These are phyloP conservation scores for Lobulomyces angularis DNA, from an alignment of 192 early-diverging fungal species.

Conservation along the genomic window DNA sequence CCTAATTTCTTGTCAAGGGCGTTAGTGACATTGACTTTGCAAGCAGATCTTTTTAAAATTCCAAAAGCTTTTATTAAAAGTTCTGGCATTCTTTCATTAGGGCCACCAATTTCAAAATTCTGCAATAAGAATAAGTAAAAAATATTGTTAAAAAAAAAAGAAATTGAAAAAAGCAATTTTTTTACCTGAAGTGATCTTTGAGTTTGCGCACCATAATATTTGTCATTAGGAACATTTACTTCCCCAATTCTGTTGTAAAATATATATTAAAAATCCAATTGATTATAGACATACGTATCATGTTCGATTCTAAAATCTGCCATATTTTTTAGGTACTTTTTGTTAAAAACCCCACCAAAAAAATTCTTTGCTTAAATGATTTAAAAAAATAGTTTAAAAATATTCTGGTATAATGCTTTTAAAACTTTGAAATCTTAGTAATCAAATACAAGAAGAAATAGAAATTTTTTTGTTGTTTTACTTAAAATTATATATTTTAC, in stretches of 20 bases:
- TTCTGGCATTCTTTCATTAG: slow-evolving; percentile 85
- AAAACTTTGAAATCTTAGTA: too few relatives aligned
- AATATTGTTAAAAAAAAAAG: not conserved
- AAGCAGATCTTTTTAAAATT: slow-evolving; percentile 88
- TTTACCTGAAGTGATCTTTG: slow-evolving; percentile 64
- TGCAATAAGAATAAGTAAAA: slow-evolving; percentile 46
- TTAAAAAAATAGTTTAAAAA: too few relatives aligned
- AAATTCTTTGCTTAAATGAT: too few relatives aligned
- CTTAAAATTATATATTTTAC: too few relatives aligned
- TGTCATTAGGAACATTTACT: slow-evolving; percentile 85
- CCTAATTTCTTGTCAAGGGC: slow-evolving; percentile 71
- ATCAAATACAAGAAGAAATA: too few relatives aligned
- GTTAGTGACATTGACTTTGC: slow-evolving; percentile 85
- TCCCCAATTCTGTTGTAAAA: slow-evolving; percentile 96
- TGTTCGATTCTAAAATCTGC: too few relatives aligned
- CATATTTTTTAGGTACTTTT: too few relatives aligned
- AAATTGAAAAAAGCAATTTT: slow-evolving; percentile 1
- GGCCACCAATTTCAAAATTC: slow-evolving; percentile 97
- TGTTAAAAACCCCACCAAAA: too few relatives aligned
- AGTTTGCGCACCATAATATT: slow-evolving; percentile 97
- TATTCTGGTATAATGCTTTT: too few relatives aligned
- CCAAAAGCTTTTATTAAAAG: slow-evolving; percentile 92
- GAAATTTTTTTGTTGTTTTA: too few relatives aligned
- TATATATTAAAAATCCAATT: slow-evolving; percentile 7
- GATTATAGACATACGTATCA: too few relatives aligned